A percentile compares a stretch with the other conserved stretches of the same genome.
Conservation (phyloP, 208 protist genomes). For the Crithidia thermophila region DNA sequence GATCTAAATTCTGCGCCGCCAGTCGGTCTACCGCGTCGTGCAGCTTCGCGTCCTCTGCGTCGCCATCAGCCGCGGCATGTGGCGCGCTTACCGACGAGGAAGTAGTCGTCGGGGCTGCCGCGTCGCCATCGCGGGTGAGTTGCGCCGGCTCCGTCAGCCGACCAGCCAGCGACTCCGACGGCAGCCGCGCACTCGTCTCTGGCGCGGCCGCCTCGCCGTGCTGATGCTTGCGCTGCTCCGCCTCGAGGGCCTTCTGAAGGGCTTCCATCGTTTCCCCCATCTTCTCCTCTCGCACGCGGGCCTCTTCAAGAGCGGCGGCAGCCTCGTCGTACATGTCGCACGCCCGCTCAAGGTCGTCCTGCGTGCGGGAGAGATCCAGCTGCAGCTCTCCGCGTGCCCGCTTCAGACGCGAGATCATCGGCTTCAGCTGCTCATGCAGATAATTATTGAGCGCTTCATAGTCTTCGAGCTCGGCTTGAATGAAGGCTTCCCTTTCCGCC, state of each 20-base stretch:
- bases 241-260: slow-evolving; percentile 31
- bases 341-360: slow-evolving; percentile 28
- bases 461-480: slow-evolving; percentile 21
- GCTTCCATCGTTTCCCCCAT: slow-evolving; percentile 46
- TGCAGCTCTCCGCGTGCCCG: slow-evolving; percentile 32
- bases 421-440: slow-evolving; percentile 36
- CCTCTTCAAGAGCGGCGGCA: slow-evolving; percentile 31
- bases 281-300: slow-evolving; percentile 42
- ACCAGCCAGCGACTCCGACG: background rate
- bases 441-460: slow-evolving; percentile 35
- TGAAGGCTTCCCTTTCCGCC: background rate
- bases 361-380: slow-evolving; percentile 20
- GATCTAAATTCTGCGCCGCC: slow-evolving; percentile 34
- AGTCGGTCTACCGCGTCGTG: slow-evolving; percentile 21
- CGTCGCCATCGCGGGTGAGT: background rate
- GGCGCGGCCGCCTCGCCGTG: background rate
- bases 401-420: slow-evolving; percentile 24
- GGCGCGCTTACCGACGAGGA: background rate
- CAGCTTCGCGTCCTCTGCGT: background rate
- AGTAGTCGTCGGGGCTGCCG: background rate
- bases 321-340: slow-evolving; percentile 30
- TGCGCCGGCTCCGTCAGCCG: slow-evolving; percentile 11
- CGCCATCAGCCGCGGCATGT: background rate
- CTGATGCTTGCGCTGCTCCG: slow-evolving; percentile 23
- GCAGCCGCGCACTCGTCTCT: background rate